phyloP scores from a whole-genome alignment of 2,329 filamentous ascomycete genomes.

The Pseudocercospora musae region DNA sequence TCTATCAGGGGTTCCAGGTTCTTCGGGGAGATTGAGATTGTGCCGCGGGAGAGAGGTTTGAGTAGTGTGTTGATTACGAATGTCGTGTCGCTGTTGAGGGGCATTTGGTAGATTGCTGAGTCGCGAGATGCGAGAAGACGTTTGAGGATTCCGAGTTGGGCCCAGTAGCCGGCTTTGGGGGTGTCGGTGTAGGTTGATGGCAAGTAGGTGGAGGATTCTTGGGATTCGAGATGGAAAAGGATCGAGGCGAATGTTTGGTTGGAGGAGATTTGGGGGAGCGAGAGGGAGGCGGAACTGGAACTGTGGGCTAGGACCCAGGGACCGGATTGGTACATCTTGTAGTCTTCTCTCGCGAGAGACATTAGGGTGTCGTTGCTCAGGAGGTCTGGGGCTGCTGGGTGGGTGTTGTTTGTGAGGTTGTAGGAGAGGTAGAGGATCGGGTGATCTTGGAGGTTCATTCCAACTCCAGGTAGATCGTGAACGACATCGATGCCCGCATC shows the following conservation, averaged over 20 bases:
- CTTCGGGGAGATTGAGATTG: constrained; percentile 38
- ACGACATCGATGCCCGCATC: constrained; percentile 42
- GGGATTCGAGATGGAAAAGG: constrained; percentile 15
- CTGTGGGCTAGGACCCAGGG: constrained; percentile 15
- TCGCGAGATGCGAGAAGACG: constrained; percentile 5
- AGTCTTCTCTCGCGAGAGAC: constrained; percentile 6
- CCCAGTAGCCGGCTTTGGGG: constrained; percentile 4
- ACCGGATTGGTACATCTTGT: constrained; percentile 13
- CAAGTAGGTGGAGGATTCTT: constrained; percentile 21
- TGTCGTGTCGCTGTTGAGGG: constrained; percentile 15
- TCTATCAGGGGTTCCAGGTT: constrained; percentile 33
- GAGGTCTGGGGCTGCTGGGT: constrained; percentile 14
- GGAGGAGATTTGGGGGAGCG: not conserved
- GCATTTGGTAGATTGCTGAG: constrained; percentile 19
- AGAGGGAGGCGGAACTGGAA: constrained; percentile 25
- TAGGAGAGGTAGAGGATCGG: constrained; percentile 23
- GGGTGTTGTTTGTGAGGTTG: constrained; percentile 11
- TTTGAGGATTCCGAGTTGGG: constrained; percentile 12
- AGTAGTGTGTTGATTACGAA: constrained; percentile 28
- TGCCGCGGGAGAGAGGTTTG: constrained; percentile 39
- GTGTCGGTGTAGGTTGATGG: constrained; percentile 16
- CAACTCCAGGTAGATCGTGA: constrained; percentile 44
- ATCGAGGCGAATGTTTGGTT: constrained; percentile 8
- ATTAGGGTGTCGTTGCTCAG: constrained; percentile 10
- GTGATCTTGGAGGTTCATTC: constrained; percentile 51